Evolutionary conservation across 192 early-diverging fungal genomes (phyloP).

Genomic region (Coemansia guatemalensis): DNA sequence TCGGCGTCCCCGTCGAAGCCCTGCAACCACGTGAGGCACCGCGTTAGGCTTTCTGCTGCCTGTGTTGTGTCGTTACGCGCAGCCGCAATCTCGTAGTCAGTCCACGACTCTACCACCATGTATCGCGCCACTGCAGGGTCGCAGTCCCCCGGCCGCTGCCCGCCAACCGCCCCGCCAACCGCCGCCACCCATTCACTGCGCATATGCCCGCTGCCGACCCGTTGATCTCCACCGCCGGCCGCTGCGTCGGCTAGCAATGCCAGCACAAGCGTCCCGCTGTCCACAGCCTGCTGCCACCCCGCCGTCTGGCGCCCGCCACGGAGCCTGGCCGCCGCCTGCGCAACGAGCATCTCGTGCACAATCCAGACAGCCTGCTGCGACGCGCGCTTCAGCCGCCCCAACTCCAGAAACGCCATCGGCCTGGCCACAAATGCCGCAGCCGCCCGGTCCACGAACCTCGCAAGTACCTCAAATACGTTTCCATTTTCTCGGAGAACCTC

Average conservation of each 20-base stretch:
- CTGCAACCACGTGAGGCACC: constrained; percentile 12
- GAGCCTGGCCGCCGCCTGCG: constrained; percentile 2
- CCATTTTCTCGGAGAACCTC: constrained; percentile 14
- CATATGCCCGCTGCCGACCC: constrained; percentile 2
- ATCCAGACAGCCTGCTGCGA: constrained; percentile 7
- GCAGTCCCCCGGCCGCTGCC: neutral
- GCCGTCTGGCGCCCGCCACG: neutral
- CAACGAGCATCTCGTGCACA: constrained; percentile 25
- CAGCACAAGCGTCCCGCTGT: constrained; percentile 13
- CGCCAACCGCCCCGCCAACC: constrained; percentile 1
- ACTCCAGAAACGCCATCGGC: constrained; percentile 3
- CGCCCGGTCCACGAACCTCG: constrained; percentile 10
- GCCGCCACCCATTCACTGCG: constrained; percentile 19
- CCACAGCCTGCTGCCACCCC: constrained; percentile 5
- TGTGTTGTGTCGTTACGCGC: constrained; percentile 9
- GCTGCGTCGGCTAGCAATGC: constrained; percentile 18
- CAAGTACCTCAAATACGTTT: constrained; percentile 31
- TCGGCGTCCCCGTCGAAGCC: neutral
- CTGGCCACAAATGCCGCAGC: neutral
- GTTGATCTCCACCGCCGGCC: neutral
- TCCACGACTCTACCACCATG: constrained; percentile 34
- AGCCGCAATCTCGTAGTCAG: constrained; percentile 24
- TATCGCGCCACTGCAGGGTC: constrained; percentile 11
- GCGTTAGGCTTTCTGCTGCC: constrained; percentile 8
- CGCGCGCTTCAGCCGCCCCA: constrained; percentile 4